These are phyloP conservation scores for Erigeron philadelphicus DNA, from an alignment of 140 eudicot species.

Conservation along the genomic window DNA sequence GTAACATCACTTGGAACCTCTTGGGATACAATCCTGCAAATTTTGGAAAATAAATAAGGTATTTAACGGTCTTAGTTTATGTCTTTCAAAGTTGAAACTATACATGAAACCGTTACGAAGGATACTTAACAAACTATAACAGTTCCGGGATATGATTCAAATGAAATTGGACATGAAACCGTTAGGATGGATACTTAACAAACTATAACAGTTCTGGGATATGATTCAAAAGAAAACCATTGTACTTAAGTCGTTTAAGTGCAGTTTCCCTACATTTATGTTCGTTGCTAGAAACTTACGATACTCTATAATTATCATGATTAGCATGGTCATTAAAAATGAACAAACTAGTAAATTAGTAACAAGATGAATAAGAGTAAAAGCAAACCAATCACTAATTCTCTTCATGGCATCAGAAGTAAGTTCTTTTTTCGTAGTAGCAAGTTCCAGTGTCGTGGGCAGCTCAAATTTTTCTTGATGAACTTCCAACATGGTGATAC, in stretches of 20 bases:
- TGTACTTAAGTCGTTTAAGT: background rate
- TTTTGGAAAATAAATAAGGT: background rate
- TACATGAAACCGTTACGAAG: background rate
- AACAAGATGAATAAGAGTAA: slow-evolving; percentile 5
- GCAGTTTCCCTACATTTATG: too few species aligned
- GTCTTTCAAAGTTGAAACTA: background rate
- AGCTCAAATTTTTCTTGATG: slow-evolving; percentile 20
- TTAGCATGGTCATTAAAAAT: background rate
- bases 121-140: background rate
- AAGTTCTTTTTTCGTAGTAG: slow-evolving; percentile 47
- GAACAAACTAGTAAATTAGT: background rate
- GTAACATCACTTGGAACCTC: slow-evolving; percentile 76
- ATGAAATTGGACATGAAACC: background rate
- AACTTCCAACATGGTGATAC: slow-evolving; percentile 35
- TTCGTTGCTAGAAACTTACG: too few species aligned
- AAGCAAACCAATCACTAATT: slow-evolving; percentile 75
- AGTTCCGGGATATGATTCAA: background rate
- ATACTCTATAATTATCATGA: too few species aligned
- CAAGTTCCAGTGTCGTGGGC: slow-evolving; percentile 28
- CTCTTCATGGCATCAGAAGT: slow-evolving; percentile 74
- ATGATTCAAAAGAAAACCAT: background rate
- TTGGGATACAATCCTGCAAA: slow-evolving; percentile 75
- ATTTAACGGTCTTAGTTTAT: background rate
- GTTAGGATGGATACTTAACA: background rate
- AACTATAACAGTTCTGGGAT: background rate